phyloP scores from a whole-genome alignment of 108 stramenopile genomes.

The Nitzschia putrida region DNA sequence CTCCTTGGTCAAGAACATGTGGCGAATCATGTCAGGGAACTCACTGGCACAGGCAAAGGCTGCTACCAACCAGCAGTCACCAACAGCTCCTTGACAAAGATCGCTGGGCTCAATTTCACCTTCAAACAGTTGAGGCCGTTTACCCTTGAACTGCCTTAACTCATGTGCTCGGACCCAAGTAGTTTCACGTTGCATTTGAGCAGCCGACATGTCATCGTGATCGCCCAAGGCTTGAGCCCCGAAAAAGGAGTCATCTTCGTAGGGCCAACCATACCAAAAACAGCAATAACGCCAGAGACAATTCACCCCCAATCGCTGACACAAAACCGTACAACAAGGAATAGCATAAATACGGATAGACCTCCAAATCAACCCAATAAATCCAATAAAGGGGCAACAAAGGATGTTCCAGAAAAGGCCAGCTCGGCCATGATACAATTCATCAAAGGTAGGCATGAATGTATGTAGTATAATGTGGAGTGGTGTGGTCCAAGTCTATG shows the following conservation, averaged over 20 bases:
- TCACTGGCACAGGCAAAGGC: slow-evolving; percentile 85
- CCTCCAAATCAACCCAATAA: slow-evolving; percentile 38
- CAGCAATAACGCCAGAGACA: slow-evolving; percentile 36
- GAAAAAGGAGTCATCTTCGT: slow-evolving; percentile 46
- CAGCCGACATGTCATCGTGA: slow-evolving; percentile 11
- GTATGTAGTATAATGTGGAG: background rate
- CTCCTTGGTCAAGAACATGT: slow-evolving; percentile 37
- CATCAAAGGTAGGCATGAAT: slow-evolving; percentile 7
- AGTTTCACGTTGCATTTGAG: slow-evolving; percentile 31
- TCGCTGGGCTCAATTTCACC: slow-evolving; percentile 64
- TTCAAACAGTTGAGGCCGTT: slow-evolving; percentile 48
- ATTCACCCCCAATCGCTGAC: slow-evolving; percentile 34
- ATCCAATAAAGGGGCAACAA: slow-evolving; percentile 45
- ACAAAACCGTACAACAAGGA: slow-evolving; percentile 41
- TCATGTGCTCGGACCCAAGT: slow-evolving; percentile 45
- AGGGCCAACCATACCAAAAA: slow-evolving; percentile 39
- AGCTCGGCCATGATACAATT: slow-evolving; percentile 24
- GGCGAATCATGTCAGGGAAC: slow-evolving; percentile 63
- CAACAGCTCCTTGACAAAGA: slow-evolving; percentile 78
- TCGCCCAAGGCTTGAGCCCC: slow-evolving; percentile 45
- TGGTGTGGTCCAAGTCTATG: too few species aligned
- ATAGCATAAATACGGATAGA: slow-evolving; percentile 35
- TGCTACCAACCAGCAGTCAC: slow-evolving; percentile 88
- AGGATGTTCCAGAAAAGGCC: slow-evolving; percentile 30
- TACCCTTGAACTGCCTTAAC: slow-evolving; percentile 29